Conservation (phyloP, 306 rosid species). For the Coriaria nepalensis region DNA sequence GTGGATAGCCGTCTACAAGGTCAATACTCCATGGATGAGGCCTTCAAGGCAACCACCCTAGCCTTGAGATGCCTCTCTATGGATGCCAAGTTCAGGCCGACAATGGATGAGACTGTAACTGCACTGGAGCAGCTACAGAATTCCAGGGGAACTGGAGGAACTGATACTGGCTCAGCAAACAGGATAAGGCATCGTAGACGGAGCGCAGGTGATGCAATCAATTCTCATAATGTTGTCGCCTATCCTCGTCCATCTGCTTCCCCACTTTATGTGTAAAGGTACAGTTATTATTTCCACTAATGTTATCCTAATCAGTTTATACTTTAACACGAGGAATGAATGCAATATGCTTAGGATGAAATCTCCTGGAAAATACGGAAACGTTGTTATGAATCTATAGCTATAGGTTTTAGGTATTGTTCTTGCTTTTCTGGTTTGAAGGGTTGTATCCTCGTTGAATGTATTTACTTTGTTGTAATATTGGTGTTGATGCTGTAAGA, state of each 20-base stretch:
- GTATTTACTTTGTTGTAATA: no score
- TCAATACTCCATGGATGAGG: slow-evolving; percentile 31
- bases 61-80: slow-evolving; percentile 29
- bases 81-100: slow-evolving; percentile 36
- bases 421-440: no score
- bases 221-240: slow-evolving; percentile 1
- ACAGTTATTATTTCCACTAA: no score
- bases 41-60: slow-evolving; percentile 23
- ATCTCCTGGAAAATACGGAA: no score
- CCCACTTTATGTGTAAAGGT: slow-evolving; percentile 5
- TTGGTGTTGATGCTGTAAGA: no score
- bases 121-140: slow-evolving; percentile 29
- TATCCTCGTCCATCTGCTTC: slow-evolving; percentile 18
- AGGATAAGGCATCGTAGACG: slow-evolving; percentile 9
- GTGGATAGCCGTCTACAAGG: slow-evolving; percentile 33
- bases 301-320: no score
- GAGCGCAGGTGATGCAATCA: not conserved
- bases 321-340: no score
- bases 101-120: slow-evolving; percentile 24
- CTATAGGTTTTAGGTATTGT: no score
- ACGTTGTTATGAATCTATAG: no score
- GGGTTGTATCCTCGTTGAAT: no score
- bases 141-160: slow-evolving; percentile 5
- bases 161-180: slow-evolving; percentile 2
- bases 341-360: no score